Evolutionary conservation across 257 asterid genomes (phyloP), one percentile per base, ranked within the genome.

Genomic region (Petunia secreta): DNA sequence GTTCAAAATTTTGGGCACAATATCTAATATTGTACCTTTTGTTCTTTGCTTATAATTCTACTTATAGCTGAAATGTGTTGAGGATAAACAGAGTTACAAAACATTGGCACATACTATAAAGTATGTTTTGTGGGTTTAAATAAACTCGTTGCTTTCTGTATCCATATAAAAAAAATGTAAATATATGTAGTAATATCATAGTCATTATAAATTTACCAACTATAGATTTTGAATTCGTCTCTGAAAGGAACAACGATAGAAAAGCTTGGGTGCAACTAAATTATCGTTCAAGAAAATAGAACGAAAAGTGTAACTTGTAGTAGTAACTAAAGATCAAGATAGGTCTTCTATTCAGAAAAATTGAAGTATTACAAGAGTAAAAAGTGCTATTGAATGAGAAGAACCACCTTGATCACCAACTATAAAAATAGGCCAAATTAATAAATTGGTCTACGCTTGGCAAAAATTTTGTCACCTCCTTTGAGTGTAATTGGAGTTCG

Each of bases 281-380:
- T 2, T 8, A 16, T 25, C 25, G 10, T 69, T 9, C 2, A 14
- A 48, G 34, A 5, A 16, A 46, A 10, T 16, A 44, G 55, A 41
- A 41, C 11, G 46, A 4, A 15, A 68, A 8, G 13, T 41, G 16
- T 48, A 71, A 48, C 34, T 11, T 5, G 34, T 48, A 48, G 25
- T 0, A 25, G 25, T 25, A 52, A 50, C 9, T 50, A 50, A 71
- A 71, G 77, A 71, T 71, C 77, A 71, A 71, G 77, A 11, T 50
- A 50, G 77, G 62, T 71, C 77, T 71, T 71, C 46, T 71, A 50
- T 71, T 71, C 62, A 50, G 62, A 71, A 71, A 5, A 71, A 10
- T 16, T 69, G 44, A 16, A 69, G 58, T 43, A 71, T 50, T 71
- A 71, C 62, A 71, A 10, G 11, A 71, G 25, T 34, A 48, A 71